phyloP scores from a whole-genome alignment of 768 basidiomycete species.

The Calocybe cyanea region DNA sequence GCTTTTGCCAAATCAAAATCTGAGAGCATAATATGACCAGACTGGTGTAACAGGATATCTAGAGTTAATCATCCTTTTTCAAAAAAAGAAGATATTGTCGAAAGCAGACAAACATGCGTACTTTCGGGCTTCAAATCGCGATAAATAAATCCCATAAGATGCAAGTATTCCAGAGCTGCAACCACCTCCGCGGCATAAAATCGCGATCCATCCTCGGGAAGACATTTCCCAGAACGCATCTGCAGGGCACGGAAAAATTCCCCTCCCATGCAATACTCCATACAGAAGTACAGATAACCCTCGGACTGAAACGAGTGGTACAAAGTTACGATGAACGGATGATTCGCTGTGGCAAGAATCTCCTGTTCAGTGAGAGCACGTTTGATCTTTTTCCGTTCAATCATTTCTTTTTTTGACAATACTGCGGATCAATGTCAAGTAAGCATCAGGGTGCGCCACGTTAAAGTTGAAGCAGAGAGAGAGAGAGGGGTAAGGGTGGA shows the following conservation, averaged over 20 bases:
- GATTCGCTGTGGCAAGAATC: conserved; percentile 96
- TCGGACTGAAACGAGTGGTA: conserved; percentile 99
- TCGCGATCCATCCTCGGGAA: conserved; percentile 90
- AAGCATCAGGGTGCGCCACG: conserved; percentile 32
- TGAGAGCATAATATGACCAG: conserved; percentile 98
- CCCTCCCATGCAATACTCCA: conserved; percentile 99
- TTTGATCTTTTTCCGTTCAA: conserved; percentile 99
- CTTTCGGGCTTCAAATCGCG: conserved; percentile 99
- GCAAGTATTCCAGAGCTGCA: conserved; percentile 95
- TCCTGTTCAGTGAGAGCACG: conserved; percentile 98
- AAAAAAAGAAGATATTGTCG: neutral
- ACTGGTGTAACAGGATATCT: conserved; percentile 98
- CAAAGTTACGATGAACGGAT: conserved; percentile 98
- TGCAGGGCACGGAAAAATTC: conserved; percentile 99
- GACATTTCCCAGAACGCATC: conserved; percentile 93
- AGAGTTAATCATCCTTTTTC: conserved; percentile 4
- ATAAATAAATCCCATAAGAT: conserved; percentile 99
- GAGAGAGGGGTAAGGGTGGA: conserved; percentile 12
- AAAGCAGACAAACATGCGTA: conserved; percentile 44
- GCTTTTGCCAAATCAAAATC: conserved; percentile 99
- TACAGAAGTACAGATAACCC: conserved; percentile 97
- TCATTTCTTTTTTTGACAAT: conserved; percentile 99
- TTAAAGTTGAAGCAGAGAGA: conserved; percentile 13
- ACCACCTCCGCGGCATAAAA: conserved; percentile 99
- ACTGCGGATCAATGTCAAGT: conserved; percentile 55